These are phyloP conservation scores for Fusarium humuli DNA, from an alignment of 2,329 filamentous ascomycete genomes.

Conservation along the genomic window DNA sequence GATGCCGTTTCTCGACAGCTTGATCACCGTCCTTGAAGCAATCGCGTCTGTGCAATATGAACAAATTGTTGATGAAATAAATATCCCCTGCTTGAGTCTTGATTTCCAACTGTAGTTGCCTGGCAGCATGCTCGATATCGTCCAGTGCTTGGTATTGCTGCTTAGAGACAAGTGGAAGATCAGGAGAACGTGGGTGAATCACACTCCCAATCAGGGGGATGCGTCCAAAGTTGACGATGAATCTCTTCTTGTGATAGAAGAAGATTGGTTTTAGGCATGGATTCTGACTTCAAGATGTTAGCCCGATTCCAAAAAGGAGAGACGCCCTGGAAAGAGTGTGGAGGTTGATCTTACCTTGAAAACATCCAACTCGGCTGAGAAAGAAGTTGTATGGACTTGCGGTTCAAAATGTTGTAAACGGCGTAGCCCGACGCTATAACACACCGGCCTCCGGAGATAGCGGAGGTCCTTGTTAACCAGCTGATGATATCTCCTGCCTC, in stretches of 20 bases:
- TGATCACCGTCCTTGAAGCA: background rate
- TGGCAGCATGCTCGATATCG: slow-evolving; percentile 64
- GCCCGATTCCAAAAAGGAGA: background rate
- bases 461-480: slow-evolving; percentile 71
- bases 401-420: slow-evolving; percentile 76
- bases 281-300: background rate
- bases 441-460: slow-evolving; percentile 72
- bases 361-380: slow-evolving; percentile 72
- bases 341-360: slow-evolving; percentile 63
- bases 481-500: slow-evolving; percentile 73
- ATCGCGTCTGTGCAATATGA: slow-evolving; percentile 66
- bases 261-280: slow-evolving; percentile 64
- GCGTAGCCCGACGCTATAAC: slow-evolving; percentile 73
- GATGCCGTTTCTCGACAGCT: slow-evolving; percentile 54
- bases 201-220: slow-evolving; percentile 65
- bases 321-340: background rate
- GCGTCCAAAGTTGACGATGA: slow-evolving; percentile 70
- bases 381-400: slow-evolving; percentile 72
- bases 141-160: slow-evolving; percentile 67
- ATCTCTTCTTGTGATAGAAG: slow-evolving; percentile 60
- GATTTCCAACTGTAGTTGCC: slow-evolving; percentile 65
- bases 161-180: slow-evolving; percentile 61
- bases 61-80: slow-evolving; percentile 73
- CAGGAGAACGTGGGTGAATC: slow-evolving; percentile 61
- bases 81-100: slow-evolving; percentile 67